Conservation (phyloP, 805 yeast species). For the Starmerella riodocensis region DNA sequence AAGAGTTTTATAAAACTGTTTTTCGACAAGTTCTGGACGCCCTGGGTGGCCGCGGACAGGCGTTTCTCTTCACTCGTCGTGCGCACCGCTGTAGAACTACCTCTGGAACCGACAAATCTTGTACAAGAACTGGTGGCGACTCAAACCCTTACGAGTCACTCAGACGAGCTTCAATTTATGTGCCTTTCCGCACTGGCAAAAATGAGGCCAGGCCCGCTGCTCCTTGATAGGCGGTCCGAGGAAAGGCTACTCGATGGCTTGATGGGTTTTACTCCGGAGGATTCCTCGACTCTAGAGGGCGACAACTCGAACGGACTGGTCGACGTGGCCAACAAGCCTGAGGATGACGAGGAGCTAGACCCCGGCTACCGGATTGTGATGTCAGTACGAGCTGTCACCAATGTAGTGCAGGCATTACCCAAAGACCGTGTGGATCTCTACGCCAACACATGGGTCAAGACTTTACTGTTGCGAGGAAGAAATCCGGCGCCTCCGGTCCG, state of each 20-base stretch:
- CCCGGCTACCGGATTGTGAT: neutral
- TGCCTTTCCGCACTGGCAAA: neutral
- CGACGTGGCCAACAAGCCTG: no score
- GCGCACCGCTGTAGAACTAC: neutral
- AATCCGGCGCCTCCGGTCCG: constrained; percentile 61
- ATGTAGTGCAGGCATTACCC: constrained; percentile 1
- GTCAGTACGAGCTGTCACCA: constrained; percentile 4
- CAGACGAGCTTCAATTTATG: neutral
- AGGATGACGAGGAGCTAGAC: no score
- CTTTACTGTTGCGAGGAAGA: constrained; percentile 57
- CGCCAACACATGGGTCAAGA: constrained; percentile 32
- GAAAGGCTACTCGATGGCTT: neutral
- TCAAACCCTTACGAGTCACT: neutral
- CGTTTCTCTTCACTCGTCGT: neutral
- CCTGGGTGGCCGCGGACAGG: neutral
- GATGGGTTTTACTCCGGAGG: constrained; percentile 14
- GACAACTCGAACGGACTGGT: no score
- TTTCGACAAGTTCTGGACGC: neutral
- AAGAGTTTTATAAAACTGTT: neutral
- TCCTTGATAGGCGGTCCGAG: neutral
- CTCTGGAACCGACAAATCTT: neutral
- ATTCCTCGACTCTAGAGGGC: neutral
- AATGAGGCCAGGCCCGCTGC: neutral
- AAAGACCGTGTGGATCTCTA: constrained; percentile 28
- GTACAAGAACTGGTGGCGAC: neutral